A percentile compares a stretch with the other conserved stretches of the same genome.
These are phyloP conservation scores for Botrytis paeoniae DNA, from an alignment of 2,329 filamentous ascomycete genomes.

Conservation along the genomic window DNA sequence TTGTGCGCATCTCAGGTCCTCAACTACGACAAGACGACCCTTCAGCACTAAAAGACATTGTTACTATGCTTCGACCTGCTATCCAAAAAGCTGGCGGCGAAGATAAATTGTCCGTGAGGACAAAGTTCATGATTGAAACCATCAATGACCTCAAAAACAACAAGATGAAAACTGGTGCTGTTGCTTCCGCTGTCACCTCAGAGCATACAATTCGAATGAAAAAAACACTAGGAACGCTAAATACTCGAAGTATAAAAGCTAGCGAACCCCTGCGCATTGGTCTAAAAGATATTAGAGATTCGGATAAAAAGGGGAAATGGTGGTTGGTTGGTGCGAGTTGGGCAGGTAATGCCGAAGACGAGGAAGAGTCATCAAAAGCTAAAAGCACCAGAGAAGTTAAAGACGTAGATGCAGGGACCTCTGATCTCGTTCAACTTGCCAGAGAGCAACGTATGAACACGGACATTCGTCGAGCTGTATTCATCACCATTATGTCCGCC, in stretches of 20 bases:
- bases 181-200: conserved; percentile 67
- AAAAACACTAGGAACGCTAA: conserved; percentile 79
- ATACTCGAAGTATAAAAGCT: conserved; percentile 63
- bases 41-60: conserved; percentile 82
- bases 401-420: conserved; percentile 35
- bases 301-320: conserved; percentile 91
- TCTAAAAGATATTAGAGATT: conserved; percentile 76
- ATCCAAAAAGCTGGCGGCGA: conserved; percentile 68
- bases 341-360: conserved; percentile 44
- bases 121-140: conserved; percentile 96
- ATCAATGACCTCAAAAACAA: conserved; percentile 96
- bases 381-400: conserved; percentile 28
- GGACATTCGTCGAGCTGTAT: conserved; percentile 63
- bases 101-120: conserved; percentile 74
- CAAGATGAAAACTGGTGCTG: conserved; percentile 72
- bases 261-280: conserved; percentile 80
- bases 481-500: conserved; percentile 84
- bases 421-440: conserved; percentile 39
- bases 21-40: conserved; percentile 88
- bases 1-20: conserved; percentile 78
- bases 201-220: conserved; percentile 88
- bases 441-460: conserved; percentile 40
- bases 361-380: conserved; percentile 30
- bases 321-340: conserved; percentile 98
- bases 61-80: conserved; percentile 71